A percentile compares a stretch with the other conserved stretches of the same genome.
Conservation (phyloP, 2,329 filamentous ascomycete genomes). For the Diaporthe caulivora region DNA sequence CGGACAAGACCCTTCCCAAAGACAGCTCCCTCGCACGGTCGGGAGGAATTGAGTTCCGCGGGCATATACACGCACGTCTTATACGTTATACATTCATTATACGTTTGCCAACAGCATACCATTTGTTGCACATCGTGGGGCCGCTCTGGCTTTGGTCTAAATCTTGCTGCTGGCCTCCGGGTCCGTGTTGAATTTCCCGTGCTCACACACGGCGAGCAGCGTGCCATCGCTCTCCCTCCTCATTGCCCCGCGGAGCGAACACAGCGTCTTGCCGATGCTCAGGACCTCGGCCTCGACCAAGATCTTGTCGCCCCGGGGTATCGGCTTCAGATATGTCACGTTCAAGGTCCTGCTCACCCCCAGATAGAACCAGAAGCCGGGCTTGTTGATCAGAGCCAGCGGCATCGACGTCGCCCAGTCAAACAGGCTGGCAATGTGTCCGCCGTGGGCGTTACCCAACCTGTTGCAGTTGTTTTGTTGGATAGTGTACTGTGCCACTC, state of each 20-base stretch:
- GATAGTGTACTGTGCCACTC: constrained; percentile 56
- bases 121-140: neutral
- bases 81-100: neutral
- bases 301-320: constrained; percentile 63
- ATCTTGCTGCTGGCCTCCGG: constrained; percentile 44
- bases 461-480: constrained; percentile 66
- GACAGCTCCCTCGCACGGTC: neutral
- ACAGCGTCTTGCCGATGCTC: constrained; percentile 67
- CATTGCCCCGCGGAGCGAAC: constrained; percentile 67
- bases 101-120: neutral
- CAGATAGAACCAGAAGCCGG: constrained; percentile 71
- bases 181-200: constrained; percentile 74
- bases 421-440: constrained; percentile 75
- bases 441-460: constrained; percentile 69
- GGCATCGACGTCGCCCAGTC: constrained; percentile 74
- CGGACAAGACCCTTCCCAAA: neutral
- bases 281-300: constrained; percentile 69
- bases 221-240: constrained; percentile 64
- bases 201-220: constrained; percentile 70
- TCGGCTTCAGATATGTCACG: constrained; percentile 76
- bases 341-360: constrained; percentile 76
- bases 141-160: neutral
- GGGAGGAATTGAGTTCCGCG: neutral
- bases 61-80: neutral
- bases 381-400: constrained; percentile 66